Evolutionary conservation across 371 early-diverging fungal species (phyloP).

Genomic region (Mucor piriformis): DNA sequence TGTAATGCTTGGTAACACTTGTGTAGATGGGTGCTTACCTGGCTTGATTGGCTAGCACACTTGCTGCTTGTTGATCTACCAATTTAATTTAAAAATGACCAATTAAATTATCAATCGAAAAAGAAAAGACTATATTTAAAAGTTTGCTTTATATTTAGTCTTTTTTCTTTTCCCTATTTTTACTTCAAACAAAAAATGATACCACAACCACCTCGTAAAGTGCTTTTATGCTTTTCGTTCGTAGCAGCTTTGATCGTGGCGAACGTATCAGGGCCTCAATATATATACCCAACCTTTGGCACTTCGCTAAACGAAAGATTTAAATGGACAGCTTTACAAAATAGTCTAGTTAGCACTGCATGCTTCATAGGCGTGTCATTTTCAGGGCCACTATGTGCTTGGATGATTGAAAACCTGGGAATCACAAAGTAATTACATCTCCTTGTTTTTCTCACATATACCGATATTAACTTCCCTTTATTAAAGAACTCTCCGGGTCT

Average conservation of each 20-base stretch:
- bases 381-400: slow-evolving; percentile 50
- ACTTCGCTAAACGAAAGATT: slow-evolving; percentile 39
- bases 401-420: slow-evolving; percentile 38
- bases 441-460: neutral
- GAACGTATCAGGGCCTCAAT: slow-evolving; percentile 52
- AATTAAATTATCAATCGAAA: neutral
- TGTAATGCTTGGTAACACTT: no score
- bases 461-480: neutral
- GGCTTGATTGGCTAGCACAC: no score
- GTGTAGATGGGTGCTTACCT: no score
- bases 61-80: no score
- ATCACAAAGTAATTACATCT: slow-evolving; percentile 27
- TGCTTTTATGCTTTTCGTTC: slow-evolving; percentile 21
- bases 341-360: slow-evolving; percentile 53
- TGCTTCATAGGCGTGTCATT: slow-evolving; percentile 50
- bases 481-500: slow-evolving; percentile 38
- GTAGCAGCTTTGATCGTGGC: slow-evolving; percentile 41
- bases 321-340: slow-evolving; percentile 43
- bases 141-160: no score
- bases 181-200: slow-evolving; percentile 2
- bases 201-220: slow-evolving; percentile 1
- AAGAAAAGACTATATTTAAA: no score
- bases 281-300: slow-evolving; percentile 49
- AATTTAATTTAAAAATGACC: neutral
- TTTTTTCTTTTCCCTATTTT: neutral